Conservation (phyloP, 2,329 filamentous ascomycete species). For the Scytalidium sp. region DNA sequence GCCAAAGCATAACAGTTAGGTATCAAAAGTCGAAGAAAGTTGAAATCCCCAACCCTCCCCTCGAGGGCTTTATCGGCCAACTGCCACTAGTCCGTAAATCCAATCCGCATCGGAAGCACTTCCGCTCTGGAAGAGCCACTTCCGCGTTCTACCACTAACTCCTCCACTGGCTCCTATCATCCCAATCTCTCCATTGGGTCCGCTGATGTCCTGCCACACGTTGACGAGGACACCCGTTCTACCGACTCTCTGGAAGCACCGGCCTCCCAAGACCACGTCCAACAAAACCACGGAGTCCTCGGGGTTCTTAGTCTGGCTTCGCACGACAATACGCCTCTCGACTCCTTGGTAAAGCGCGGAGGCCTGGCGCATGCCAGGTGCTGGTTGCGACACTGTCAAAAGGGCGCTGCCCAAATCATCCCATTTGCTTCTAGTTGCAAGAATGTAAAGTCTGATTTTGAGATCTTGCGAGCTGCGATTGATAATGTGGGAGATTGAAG, state of each 20-base stretch:
- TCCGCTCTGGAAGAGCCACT: conserved; percentile 22
- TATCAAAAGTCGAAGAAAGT: too few species aligned
- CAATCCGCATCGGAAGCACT: conserved; percentile 22
- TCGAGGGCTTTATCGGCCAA: background rate
- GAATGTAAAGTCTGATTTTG: conserved; percentile 81
- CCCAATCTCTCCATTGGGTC: conserved; percentile 22
- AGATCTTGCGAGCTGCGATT: conserved; percentile 72
- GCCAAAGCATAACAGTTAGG: background rate
- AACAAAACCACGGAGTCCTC: conserved; percentile 10
- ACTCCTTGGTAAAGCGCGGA: conserved; percentile 60
- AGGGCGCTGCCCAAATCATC: conserved; percentile 84
- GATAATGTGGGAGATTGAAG: conserved; percentile 41
- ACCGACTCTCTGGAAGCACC: conserved; percentile 19
- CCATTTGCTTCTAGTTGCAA: conserved; percentile 78
- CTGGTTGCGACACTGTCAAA: conserved; percentile 79
- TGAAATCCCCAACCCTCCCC: background rate
- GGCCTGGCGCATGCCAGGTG: conserved; percentile 55
- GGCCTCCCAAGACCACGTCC: conserved; percentile 10
- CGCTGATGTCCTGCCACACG: conserved; percentile 24
- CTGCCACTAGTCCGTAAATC: conserved; percentile 16
- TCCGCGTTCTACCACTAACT: conserved; percentile 20
- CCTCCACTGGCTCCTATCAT: conserved; percentile 19
- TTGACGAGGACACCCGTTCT: conserved; percentile 20
- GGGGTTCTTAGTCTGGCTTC: conserved; percentile 42
- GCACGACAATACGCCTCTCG: conserved; percentile 84